Percentiles rank a stretch among this genome's conserved stretches.
Conservation (phyloP, 176 grass and related monocot genomes). For the Areca catechu region DNA sequence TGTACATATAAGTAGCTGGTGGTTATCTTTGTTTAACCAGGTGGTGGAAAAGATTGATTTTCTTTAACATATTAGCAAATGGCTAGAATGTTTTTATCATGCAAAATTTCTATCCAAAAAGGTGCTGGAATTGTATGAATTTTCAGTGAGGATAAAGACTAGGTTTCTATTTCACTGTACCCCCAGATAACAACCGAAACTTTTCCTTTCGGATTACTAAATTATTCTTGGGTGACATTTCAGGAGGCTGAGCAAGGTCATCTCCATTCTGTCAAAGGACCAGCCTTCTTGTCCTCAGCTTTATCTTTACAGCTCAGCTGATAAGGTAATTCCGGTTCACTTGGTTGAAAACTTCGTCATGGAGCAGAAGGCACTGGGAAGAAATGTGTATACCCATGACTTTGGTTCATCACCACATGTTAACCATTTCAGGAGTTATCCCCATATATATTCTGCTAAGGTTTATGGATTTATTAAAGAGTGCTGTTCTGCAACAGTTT, state of each 20-base stretch:
- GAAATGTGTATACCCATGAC: slow-evolving; percentile 51
- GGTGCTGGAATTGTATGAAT: too few relatives aligned
- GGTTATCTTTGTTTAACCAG: too few relatives aligned
- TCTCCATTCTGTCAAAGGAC: slow-evolving; percentile 47
- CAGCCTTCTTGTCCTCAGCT: slow-evolving; percentile 85
- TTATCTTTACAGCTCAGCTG: slow-evolving; percentile 85
- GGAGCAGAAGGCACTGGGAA: slow-evolving; percentile 47
- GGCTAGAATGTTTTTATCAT: too few relatives aligned
- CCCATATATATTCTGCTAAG: slow-evolving; percentile 72
- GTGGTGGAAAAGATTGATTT: too few relatives aligned
- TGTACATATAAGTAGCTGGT: too few relatives aligned
- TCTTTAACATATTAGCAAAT: too few relatives aligned
- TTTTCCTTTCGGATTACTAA: too few relatives aligned
- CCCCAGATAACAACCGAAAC: too few relatives aligned
- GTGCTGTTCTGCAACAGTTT: slow-evolving; percentile 14
- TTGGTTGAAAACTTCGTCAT: slow-evolving; percentile 67
- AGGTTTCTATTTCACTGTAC: too few relatives aligned
- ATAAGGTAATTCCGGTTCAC: slow-evolving; percentile 53
- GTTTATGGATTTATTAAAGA: slow-evolving; percentile 60
- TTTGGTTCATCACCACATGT: slow-evolving; percentile 84
- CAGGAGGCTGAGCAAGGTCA: slow-evolving; percentile 62
- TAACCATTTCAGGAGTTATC: slow-evolving; percentile 88
- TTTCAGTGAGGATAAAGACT: too few relatives aligned
- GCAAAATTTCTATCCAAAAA: too few relatives aligned
- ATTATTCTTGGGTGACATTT: neutral